A percentile compares a stretch with the other conserved stretches of the same genome.
These are phyloP conservation scores for Pulchroboletus neoregius DNA, from an alignment of 1,284 basidiomycete genomes.

Conservation along the genomic window DNA sequence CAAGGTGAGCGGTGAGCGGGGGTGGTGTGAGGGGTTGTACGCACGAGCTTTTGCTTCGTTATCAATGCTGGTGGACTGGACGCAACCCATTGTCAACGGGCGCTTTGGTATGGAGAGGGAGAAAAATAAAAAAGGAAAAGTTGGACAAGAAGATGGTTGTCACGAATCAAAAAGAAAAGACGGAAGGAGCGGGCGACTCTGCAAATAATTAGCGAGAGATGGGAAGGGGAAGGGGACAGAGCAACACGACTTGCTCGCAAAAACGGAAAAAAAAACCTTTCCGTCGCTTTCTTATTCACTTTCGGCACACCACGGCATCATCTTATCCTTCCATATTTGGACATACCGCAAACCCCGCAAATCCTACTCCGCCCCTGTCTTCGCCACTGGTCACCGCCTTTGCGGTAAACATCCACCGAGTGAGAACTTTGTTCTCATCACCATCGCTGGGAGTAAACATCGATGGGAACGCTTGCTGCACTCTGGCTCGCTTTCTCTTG, in stretches of 20 bases:
- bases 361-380: slow-evolving; percentile 2
- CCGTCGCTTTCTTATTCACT: slow-evolving; percentile 12
- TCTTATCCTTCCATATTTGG: slow-evolving; percentile 10
- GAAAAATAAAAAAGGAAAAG: slow-evolving; percentile 12
- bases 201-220: slow-evolving; percentile 28
- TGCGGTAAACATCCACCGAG: no score
- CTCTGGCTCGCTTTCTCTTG: no score
- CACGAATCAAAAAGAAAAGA: slow-evolving; percentile 6
- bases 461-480: no score
- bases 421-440: background rate
- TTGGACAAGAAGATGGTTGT: no score
- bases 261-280: slow-evolving; percentile 18
- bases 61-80: slow-evolving; percentile 65
- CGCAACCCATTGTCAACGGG: slow-evolving; percentile 66
- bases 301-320: slow-evolving; percentile 20
- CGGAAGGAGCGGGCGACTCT: slow-evolving; percentile 22
- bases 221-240: no score
- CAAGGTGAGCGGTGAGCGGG: background rate
- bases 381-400: background rate
- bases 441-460: no score
- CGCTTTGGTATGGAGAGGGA: background rate
- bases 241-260: slow-evolving; percentile 4
- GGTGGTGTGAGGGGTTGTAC: slow-evolving; percentile 33
- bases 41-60: slow-evolving; percentile 79
- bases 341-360: slow-evolving; percentile 18